Base-by-base conservation (phyloP, 495 filamentous ascomycete species). In the Penicillium cataractarum region DNA sequence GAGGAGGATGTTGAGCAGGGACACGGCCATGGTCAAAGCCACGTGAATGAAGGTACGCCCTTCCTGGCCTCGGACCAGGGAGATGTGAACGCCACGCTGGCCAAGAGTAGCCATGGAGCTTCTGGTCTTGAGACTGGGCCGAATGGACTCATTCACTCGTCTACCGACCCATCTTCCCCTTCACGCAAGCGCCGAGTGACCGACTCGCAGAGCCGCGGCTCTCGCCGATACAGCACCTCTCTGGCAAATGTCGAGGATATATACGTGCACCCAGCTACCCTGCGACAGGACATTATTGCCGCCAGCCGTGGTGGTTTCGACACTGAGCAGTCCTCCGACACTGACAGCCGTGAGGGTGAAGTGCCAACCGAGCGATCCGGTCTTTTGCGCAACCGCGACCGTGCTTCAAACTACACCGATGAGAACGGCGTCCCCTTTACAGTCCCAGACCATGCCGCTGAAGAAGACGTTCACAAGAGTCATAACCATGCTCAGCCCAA, bases 281-380 rank as follows among this genome's bases (percentile, higher is more conserved):
- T 97, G 74, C 81, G 95, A 68, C 91, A 96, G 66, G 90, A 94
- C 6, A 95, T 99, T 61, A 94, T 97, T 61, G 89, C 87, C 5
- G 90, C 91, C 2, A 88, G 87, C 66, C 78, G 85, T 51, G 68
- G 61, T 27, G 74, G 84, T 35, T 81, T 80, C 55, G 72, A 80
- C 31, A 74, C 85, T 26, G 85, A 82, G 7, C 82, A 80, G 15
- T 81, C 84, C 1, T 81, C 81, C 35, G 86, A 85, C 17, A 80
- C 81, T 6, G 85, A 86, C 24, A 78, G 76, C 27, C 84, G 83
- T 24, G 81, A 77, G 19, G 71, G 68, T 1, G 84, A 79, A 39
- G 57, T 74, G 0, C 81, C 79, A 7, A 74, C 74, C 3, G 79
- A 82, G 60, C 73, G 65, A 4, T 80, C 78, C 1, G 67, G 69